Conservation (phyloP, 495 filamentous ascomycete genomes). For the Hyaloscypha variabilis region DNA sequence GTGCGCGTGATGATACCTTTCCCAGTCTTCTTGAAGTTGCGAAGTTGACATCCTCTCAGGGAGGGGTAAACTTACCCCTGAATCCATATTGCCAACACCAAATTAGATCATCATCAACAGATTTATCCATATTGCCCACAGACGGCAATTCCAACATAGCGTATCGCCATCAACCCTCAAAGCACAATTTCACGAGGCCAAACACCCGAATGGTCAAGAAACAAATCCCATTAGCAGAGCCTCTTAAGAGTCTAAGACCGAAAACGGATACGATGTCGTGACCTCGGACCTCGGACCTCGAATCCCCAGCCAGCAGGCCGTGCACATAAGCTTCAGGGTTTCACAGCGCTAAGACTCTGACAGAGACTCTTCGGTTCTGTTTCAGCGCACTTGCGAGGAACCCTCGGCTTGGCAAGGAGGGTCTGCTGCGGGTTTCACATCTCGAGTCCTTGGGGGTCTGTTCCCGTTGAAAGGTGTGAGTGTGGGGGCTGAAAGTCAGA, state of each 20-base stretch:
- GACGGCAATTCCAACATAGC: background rate
- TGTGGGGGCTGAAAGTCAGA: background rate
- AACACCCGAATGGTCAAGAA: background rate
- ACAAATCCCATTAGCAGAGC: background rate
- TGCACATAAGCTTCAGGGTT: background rate
- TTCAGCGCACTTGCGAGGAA: slow-evolving; percentile 6
- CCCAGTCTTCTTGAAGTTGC: background rate
- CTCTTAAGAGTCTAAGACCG: background rate
- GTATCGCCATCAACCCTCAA: background rate
- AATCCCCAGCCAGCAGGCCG: background rate
- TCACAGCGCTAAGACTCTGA: slow-evolving; percentile 8
- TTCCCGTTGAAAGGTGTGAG: no score
- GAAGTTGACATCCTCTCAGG: background rate
- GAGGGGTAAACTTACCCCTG: background rate
- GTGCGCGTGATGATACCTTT: background rate
- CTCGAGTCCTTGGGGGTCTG: background rate
- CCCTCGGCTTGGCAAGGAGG: slow-evolving; percentile 4
- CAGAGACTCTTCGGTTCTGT: background rate
- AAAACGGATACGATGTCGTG: background rate
- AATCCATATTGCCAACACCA: background rate
- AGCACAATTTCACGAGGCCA: background rate
- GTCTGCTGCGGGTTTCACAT: background rate
- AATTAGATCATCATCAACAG: background rate
- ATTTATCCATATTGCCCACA: background rate
- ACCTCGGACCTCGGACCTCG: background rate